Conservation (phyloP, 2,329 filamentous ascomycete species). For the Stromatinia cepivora region DNA sequence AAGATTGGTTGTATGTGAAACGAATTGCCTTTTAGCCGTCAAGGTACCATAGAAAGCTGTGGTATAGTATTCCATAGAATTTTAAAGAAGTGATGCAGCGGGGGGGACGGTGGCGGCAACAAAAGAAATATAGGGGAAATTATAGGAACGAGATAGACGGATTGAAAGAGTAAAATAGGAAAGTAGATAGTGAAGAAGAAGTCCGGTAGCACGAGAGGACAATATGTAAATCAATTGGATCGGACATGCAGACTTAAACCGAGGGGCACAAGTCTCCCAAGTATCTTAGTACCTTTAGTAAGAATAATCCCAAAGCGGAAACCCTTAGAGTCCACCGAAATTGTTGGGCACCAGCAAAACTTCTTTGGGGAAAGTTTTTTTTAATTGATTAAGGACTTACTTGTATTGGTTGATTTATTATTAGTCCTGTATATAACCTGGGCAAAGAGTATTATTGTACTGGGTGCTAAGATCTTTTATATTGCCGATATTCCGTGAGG, state of each 20-base stretch:
- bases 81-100: not conserved
- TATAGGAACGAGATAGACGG: not conserved
- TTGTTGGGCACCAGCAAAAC: conserved; percentile 11
- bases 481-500: too few relatives aligned
- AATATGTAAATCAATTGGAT: conserved; percentile 16
- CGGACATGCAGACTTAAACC: not conserved
- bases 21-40: not conserved
- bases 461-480: not conserved
- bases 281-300: not conserved
- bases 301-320: conserved; percentile 2
- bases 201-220: conserved; percentile 13
- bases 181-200: conserved; percentile 6
- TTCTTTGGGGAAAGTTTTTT: not conserved
- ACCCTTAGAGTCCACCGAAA: not conserved
- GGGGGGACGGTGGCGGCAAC: not conserved
- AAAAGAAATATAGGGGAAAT: not conserved
- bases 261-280: conserved; percentile 3
- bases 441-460: not conserved
- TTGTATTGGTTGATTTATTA: not conserved
- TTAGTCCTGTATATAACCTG: not conserved
- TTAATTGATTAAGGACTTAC: too few relatives aligned
- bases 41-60: not conserved
- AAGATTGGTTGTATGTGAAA: not conserved
- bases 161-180: not conserved
- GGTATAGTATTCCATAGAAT: not conserved